phyloP scores from a whole-genome alignment of 2,329 filamentous ascomycete species.

The Pyrenophora teres region DNA sequence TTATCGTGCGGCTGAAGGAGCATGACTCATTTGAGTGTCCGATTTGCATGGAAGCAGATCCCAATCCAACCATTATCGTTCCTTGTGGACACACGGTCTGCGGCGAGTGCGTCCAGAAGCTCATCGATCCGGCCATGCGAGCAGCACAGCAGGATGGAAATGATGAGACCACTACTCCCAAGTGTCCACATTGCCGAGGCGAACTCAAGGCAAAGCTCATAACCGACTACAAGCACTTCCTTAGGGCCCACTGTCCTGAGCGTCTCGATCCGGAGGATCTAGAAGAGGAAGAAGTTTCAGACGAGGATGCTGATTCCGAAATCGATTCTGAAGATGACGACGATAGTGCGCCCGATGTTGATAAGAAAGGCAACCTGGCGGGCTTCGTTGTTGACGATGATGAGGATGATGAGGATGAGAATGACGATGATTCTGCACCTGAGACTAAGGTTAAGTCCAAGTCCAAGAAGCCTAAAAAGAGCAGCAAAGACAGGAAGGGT shows the following conservation, averaged over 20 bases:
- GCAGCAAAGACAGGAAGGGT: slow-evolving; percentile 48
- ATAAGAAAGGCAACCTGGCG: slow-evolving; percentile 47
- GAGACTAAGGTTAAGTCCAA: slow-evolving; percentile 33
- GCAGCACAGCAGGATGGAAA: slow-evolving; percentile 52
- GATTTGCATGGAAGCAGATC: slow-evolving; percentile 76
- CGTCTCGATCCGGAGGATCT: slow-evolving; percentile 47
- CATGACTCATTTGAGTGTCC: slow-evolving; percentile 74
- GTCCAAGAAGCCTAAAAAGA: slow-evolving; percentile 12
- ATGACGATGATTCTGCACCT: background rate
- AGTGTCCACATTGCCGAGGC: slow-evolving; percentile 78
- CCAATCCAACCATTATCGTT: slow-evolving; percentile 76
- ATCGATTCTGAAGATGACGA: slow-evolving; percentile 39
- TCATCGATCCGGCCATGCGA: slow-evolving; percentile 64
- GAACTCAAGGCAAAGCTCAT: slow-evolving; percentile 68
- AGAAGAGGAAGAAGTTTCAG: slow-evolving; percentile 27
- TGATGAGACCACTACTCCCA: slow-evolving; percentile 59
- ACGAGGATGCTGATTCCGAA: slow-evolving; percentile 38
- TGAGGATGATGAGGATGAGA: slow-evolving; percentile 47
- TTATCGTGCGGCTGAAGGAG: slow-evolving; percentile 69
- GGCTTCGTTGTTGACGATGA: slow-evolving; percentile 63
- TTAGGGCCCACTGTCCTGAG: slow-evolving; percentile 68
- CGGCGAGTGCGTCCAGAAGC: slow-evolving; percentile 72
- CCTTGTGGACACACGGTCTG: slow-evolving; percentile 85
- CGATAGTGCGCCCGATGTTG: slow-evolving; percentile 47
- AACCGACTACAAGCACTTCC: slow-evolving; percentile 76